A percentile compares a stretch with the other conserved stretches of the same genome.
Conservation (phyloP, 2,329 filamentous ascomycete species). For the Cladosporium sp. region DNA sequence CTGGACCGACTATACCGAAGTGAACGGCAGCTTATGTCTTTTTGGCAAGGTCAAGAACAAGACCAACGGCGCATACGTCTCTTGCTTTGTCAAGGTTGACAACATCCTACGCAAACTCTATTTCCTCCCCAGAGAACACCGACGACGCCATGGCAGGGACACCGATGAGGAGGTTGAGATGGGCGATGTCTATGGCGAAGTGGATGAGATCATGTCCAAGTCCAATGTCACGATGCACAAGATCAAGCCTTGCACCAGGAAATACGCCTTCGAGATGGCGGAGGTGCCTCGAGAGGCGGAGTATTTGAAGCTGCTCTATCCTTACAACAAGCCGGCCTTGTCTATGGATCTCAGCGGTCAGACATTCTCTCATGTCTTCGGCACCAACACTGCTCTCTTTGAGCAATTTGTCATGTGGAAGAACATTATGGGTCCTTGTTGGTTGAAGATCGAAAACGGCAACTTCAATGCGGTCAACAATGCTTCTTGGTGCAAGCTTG, state of each 20-base stretch:
- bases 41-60: constrained; percentile 97
- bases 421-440: constrained; percentile 98
- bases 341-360: constrained; percentile 70
- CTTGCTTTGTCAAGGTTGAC: constrained; percentile 94
- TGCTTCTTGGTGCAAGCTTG: constrained; percentile 94
- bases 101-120: constrained; percentile 90
- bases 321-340: constrained; percentile 77
- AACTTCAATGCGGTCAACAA: constrained; percentile 84
- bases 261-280: constrained; percentile 92
- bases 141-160: constrained; percentile 57
- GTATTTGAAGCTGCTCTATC: constrained; percentile 94
- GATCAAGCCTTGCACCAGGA: constrained; percentile 83
- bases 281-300: constrained; percentile 83
- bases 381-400: constrained; percentile 87
- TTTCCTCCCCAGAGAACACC: constrained; percentile 76
- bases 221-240: constrained; percentile 86
- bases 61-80: constrained; percentile 71
- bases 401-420: constrained; percentile 99
- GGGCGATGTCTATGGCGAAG: constrained; percentile 84
- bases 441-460: constrained; percentile 84
- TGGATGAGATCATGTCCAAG: constrained; percentile 82
- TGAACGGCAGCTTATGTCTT: constrained; percentile 85
- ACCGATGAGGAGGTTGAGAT: constrained; percentile 78
- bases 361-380: constrained; percentile 92
- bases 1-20: constrained; percentile 93